Conservation (phyloP, 2,329 filamentous ascomycete genomes). For the Sporothrix curviconia region DNA sequence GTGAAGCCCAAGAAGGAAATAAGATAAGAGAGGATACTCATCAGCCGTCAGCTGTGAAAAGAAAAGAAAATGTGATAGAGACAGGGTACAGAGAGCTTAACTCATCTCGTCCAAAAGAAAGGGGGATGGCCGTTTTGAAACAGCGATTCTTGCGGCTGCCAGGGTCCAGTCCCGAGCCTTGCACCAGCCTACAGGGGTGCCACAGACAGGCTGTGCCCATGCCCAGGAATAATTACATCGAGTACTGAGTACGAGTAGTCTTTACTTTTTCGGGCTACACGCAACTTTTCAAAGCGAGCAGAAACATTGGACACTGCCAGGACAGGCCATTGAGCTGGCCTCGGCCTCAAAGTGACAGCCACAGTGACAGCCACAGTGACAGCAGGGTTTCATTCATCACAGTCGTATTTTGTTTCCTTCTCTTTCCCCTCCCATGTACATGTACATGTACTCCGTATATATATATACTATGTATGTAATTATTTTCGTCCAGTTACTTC, state of each 20-base stretch:
- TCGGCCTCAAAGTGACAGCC: background rate
- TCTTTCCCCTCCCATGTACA: background rate
- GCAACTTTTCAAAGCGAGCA: too few species aligned
- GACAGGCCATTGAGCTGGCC: background rate
- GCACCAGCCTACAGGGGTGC: too few species aligned
- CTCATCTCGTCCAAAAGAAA: background rate
- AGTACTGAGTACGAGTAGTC: background rate
- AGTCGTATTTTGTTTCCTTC: background rate
- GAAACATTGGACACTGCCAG: background rate
- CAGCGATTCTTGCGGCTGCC: slow-evolving; percentile 1
- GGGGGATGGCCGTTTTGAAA: slow-evolving; percentile 10
- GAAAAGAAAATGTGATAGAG: background rate
- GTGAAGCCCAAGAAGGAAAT: too few species aligned
- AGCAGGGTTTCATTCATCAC: slow-evolving; percentile 1
- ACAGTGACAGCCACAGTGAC: too few species aligned
- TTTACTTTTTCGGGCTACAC: too few species aligned
- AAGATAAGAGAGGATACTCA: too few species aligned
- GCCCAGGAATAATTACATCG: background rate
- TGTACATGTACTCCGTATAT: too few species aligned
- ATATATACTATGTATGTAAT: too few species aligned
- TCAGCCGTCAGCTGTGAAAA: background rate
- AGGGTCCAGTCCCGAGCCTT: slow-evolving; percentile 4
- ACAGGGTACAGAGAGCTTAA: slow-evolving; percentile 9
- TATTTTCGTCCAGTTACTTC: too few species aligned
- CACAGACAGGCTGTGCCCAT: too few species aligned